phyloP scores from a whole-genome alignment of 2,329 filamentous ascomycete genomes.

The Chrysosporium keratinophilum region DNA sequence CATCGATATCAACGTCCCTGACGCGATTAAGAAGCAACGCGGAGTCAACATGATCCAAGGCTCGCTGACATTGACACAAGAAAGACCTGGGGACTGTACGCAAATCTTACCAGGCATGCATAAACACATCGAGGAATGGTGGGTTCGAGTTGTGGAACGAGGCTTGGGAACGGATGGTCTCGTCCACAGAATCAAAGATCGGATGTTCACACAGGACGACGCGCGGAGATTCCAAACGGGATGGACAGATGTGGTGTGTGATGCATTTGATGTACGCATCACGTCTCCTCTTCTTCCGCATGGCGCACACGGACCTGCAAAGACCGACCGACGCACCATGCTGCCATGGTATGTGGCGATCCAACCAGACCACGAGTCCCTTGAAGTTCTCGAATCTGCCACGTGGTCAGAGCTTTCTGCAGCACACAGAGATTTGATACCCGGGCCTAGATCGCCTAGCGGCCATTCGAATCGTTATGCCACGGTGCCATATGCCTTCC shows the following conservation, averaged over 20 bases:
- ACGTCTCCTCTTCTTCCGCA: too few relatives aligned
- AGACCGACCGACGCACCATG: too few relatives aligned
- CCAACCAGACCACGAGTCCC: not conserved
- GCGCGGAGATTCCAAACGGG: not conserved
- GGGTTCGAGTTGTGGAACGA: too few relatives aligned
- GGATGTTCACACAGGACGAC: not conserved
- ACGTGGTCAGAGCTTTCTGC: not conserved
- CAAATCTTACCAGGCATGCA: not conserved
- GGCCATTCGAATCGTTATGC: too few relatives aligned
- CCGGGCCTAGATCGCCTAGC: not conserved
- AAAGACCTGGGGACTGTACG: not conserved
- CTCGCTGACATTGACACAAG: not conserved
- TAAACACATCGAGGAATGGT: not conserved
- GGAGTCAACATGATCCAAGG: not conserved
- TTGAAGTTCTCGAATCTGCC: not conserved
- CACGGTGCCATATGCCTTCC: not conserved
- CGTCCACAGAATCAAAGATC: too few relatives aligned
- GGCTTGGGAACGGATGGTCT: too few relatives aligned
- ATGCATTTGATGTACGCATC: too few relatives aligned
- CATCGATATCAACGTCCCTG: not conserved
- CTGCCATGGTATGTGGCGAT: not conserved
- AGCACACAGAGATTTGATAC: not conserved
- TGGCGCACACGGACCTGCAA: too few relatives aligned
- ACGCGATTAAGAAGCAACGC: not conserved
- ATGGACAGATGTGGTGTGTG: not conserved